Evolutionary conservation across 768 basidiomycete species (phyloP).

Genomic region (Tulasnella sp.): DNA sequence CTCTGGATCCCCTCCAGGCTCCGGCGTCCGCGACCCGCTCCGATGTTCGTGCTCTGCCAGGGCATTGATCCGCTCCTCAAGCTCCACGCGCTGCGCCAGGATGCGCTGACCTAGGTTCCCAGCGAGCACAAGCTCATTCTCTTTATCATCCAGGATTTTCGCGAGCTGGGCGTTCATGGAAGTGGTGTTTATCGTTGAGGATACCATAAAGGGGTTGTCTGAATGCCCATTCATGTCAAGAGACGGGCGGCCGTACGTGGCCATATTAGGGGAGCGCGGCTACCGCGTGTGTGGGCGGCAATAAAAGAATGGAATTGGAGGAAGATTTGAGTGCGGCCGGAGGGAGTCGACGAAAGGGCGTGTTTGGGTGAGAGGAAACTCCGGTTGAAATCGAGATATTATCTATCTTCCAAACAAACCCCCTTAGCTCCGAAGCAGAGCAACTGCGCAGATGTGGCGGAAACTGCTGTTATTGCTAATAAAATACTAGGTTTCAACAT

Average conservation of each 20-base stretch:
- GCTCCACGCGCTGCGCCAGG: conserved; percentile 84
- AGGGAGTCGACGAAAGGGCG: not conserved
- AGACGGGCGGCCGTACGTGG: not conserved
- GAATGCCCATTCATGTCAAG: conserved; percentile 3
- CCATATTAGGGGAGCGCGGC: not conserved
- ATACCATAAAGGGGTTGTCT: conserved; percentile 3
- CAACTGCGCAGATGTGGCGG: no score
- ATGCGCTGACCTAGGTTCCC: conserved; percentile 90
- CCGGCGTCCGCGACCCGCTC: conserved; percentile 40
- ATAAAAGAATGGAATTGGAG: not conserved
- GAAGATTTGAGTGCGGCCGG: not conserved
- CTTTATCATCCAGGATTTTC: conserved; percentile 73
- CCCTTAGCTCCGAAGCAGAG: no score
- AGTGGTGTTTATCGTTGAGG: conserved; percentile 1
- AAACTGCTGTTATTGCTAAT: no score
- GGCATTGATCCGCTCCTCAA: conserved; percentile 78
- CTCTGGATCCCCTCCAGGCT: conserved; percentile 53
- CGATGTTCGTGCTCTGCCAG: conserved; percentile 48
- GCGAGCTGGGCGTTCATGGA: conserved; percentile 34
- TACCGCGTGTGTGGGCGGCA: no score
- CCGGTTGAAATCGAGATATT: no score
- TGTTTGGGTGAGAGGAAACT: not conserved
- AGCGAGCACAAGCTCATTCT: conserved; percentile 83
- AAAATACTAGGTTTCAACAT: no score
- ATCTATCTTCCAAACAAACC: no score